These are phyloP conservation scores for Phytopythium sindhum DNA, from an alignment of 352 stramenopile species.

Conservation along the genomic window DNA sequence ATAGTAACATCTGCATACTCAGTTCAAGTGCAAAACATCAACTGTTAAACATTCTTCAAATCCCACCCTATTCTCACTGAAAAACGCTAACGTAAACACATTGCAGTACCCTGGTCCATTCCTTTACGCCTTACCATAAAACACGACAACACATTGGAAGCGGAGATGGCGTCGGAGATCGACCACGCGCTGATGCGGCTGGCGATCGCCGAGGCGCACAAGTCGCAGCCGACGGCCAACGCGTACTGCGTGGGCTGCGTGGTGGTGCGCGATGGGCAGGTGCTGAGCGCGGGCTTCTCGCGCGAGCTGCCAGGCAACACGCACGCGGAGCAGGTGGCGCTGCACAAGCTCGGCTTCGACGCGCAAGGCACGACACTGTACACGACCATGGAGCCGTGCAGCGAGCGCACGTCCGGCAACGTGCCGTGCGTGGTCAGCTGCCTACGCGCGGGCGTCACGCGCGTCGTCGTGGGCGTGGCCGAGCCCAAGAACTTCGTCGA, in stretches of 20 bases:
- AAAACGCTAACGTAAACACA: too few relatives aligned
- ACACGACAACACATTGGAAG: too few relatives aligned
- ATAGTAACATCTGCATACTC: too few relatives aligned
- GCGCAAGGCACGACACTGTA: conserved; percentile 72
- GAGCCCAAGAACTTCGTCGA: conserved; percentile 87
- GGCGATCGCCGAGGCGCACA: conserved; percentile 77
- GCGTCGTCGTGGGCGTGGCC: conserved; percentile 82
- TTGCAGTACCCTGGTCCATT: too few relatives aligned
- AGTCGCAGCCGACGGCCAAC: conserved; percentile 62
- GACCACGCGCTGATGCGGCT: conserved; percentile 56
- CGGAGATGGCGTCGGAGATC: background rate
- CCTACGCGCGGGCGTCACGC: conserved; percentile 53
- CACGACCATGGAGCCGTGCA: conserved; percentile 90
- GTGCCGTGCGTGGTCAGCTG: conserved; percentile 79
- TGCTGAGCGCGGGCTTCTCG: conserved; percentile 78
- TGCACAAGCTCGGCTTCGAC: conserved; percentile 76
- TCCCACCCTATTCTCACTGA: too few relatives aligned
- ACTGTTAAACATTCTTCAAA: too few relatives aligned
- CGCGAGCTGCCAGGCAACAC: conserved; percentile 87
- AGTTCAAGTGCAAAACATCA: too few relatives aligned
- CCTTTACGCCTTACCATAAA: too few relatives aligned
- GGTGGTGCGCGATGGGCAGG: conserved; percentile 45
- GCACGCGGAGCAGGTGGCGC: conserved; percentile 84
- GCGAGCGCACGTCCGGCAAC: conserved; percentile 80
- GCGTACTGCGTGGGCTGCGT: conserved; percentile 85